Evolutionary conservation across 768 basidiomycete species (phyloP).

Genomic region (Pholiota molesta): DNA sequence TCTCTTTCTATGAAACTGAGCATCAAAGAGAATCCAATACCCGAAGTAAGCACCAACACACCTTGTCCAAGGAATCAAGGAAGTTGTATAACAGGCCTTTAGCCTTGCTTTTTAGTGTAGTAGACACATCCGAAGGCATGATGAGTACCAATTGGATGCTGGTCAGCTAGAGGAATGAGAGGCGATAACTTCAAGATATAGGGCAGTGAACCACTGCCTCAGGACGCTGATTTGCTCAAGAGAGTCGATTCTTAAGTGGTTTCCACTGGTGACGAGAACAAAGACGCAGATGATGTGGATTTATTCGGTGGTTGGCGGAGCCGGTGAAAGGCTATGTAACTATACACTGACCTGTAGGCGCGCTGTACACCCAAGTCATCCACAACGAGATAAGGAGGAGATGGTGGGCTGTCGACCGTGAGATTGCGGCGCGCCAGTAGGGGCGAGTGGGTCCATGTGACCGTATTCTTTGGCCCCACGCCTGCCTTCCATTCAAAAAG

Average conservation of each 20-base stretch:
- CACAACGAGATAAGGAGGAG: neutral
- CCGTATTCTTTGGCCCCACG: neutral
- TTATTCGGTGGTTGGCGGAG: no score
- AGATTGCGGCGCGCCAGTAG: neutral
- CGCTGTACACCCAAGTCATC: neutral
- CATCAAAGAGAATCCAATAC: neutral
- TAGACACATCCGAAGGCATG: neutral
- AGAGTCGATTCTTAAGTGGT: no score
- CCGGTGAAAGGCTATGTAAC: no score
- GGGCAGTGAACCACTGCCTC: no score
- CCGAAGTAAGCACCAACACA: conserved; percentile 2
- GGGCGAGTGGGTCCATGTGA: conserved; percentile 2
- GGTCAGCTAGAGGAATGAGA: no score
- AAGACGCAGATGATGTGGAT: no score
- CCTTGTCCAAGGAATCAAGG: conserved; percentile 16
- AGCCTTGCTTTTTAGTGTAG: conserved; percentile 11
- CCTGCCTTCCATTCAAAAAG: conserved; percentile 4
- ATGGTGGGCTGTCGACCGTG: neutral
- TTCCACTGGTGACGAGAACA: no score
- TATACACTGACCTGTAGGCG: no score
- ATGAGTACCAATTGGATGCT: neutral
- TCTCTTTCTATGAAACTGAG: conserved; percentile 7
- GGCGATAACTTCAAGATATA: no score
- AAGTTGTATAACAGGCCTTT: conserved; percentile 24
- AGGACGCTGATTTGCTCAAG: no score